Percentiles rank a stretch among this genome's conserved stretches.
These are phyloP conservation scores for Nematocida ironsii DNA, from an alignment of 371 early-diverging fungal species.

Conservation along the genomic window DNA sequence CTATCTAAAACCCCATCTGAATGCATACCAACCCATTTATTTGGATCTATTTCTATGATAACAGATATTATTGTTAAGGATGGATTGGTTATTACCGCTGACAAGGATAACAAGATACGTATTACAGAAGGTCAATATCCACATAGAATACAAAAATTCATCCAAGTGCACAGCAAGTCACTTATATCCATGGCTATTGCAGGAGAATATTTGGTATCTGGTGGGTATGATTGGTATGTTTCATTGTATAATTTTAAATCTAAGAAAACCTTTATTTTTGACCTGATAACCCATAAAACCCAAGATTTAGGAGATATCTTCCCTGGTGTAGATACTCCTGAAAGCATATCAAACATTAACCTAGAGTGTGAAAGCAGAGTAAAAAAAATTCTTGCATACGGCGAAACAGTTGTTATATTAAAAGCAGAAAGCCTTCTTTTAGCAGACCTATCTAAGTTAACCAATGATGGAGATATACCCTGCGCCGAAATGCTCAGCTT, in stretches of 20 bases:
- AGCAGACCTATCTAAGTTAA: neutral
- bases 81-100: slow-evolving; percentile 23
- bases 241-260: slow-evolving; percentile 27
- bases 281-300: neutral
- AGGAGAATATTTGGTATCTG: slow-evolving; percentile 26
- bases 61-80: slow-evolving; percentile 30
- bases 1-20: neutral
- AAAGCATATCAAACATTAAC: slow-evolving; percentile 29
- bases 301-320: neutral
- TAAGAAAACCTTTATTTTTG: slow-evolving; percentile 9
- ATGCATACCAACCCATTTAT: neutral
- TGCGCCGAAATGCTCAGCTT: neutral
- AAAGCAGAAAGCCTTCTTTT: neutral
- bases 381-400: slow-evolving; percentile 19
- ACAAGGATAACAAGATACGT: slow-evolving; percentile 54
- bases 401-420: slow-evolving; percentile 3
- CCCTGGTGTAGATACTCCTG: slow-evolving; percentile 29
- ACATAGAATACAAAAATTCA: slow-evolving; percentile 22
- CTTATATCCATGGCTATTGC: slow-evolving; percentile 5
- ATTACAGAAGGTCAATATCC: slow-evolving; percentile 21
- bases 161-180: slow-evolving; percentile 39
- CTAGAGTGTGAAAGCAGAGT: neutral
- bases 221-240: slow-evolving; percentile 49
- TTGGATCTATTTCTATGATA: slow-evolving; percentile 53
- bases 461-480: neutral